Base-by-base conservation (phyloP, 805 yeast species). In the Dipodascopsis tothii region DNA sequence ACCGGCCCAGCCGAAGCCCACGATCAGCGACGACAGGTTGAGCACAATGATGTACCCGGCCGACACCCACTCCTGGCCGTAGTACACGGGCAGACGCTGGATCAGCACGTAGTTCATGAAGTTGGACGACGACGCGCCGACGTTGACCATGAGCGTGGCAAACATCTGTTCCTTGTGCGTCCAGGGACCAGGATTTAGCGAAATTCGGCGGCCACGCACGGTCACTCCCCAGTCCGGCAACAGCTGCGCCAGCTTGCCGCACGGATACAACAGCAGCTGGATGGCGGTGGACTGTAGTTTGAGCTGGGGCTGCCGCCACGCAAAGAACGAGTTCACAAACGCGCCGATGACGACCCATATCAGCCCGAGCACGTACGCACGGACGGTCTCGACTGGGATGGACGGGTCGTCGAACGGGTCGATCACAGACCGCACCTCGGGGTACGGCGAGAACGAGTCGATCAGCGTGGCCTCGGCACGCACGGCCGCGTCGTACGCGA, bases 1-100 rank as follows among this genome's bases (percentile, higher is more conserved):
- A 16, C 84, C 84, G 33, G 82, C 83, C 28, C 75, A 65, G 38
- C 81, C 80, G 54, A 77, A 77, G 17, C 84, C 85, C 46, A 79
- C 62, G 59, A 74, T 68, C 58, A 78, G 84, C 25, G 83, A 71
- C 18, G 80, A 69, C 59, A 75, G 64, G 23, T 72, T 70, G 28
- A 76, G 61, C 41, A 74, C 55, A 19, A 77, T 42, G 49, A 73
- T 75, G 57, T 69, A 75, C 0, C 70, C 63, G 50, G 27, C 66
- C 71, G 21, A 56, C 50, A 54, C 71, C 72, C 60, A 62, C 44
- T 37, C 58, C 51, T 42, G 55, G 53, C 42, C 47, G 43, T 51
- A 60, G 41, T 30, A 63, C 52, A 28, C 56, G 55, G 34, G 67
- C 54, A 44, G 62, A 63, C 41, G 60, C 54, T 57, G 61, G 11